Conservation (phyloP, 352 stramenopile species). For the Saprolegnia parasitica region DNA sequence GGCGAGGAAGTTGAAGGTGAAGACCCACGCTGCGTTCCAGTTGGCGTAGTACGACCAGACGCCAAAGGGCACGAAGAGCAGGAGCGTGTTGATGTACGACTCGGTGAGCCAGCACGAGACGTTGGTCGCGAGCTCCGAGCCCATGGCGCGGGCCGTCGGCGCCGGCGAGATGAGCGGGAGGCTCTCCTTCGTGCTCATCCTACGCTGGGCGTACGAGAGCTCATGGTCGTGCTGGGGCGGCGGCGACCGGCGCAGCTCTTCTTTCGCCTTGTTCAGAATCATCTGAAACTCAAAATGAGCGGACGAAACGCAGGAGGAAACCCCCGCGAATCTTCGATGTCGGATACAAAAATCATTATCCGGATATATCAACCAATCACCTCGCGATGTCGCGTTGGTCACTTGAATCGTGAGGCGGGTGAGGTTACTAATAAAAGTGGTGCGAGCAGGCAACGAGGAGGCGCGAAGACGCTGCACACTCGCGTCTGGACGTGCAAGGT, state of each 20-base stretch:
- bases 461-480: too few species aligned
- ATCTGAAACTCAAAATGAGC: constrained; percentile 12
- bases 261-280: constrained; percentile 25
- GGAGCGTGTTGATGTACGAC: constrained; percentile 65
- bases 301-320: not conserved
- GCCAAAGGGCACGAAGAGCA: constrained; percentile 54
- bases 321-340: not conserved
- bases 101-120: constrained; percentile 44
- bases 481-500: too few species aligned
- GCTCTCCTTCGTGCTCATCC: constrained; percentile 14
- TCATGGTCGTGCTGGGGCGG: not conserved
- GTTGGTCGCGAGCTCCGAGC: constrained; percentile 37
- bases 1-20: constrained; percentile 94
- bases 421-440: not conserved
- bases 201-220: not conserved
- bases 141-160: constrained; percentile 1
- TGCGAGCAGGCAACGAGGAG: too few species aligned
- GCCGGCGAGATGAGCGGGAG: constrained; percentile 8
- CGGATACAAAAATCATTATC: not conserved
- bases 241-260: constrained; percentile 17
- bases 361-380: not conserved
- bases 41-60: constrained; percentile 53
- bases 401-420: not conserved
- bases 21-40: constrained; percentile 81
- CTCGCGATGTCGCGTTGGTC: not conserved